phyloP scores from a whole-genome alignment of 371 early-diverging fungal species.

The Mucor indicus region DNA sequence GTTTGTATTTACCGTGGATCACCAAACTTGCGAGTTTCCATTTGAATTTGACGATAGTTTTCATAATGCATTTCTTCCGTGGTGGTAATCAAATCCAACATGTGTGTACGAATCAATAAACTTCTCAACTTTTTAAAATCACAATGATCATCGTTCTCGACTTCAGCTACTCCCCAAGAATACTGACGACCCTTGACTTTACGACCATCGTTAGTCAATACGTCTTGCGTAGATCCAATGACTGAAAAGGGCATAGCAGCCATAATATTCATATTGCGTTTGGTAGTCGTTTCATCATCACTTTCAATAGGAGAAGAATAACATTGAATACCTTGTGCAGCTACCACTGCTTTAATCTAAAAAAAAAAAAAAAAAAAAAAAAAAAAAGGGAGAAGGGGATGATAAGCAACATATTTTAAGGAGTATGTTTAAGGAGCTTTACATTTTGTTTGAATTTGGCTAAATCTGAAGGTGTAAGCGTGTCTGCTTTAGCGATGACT shows the following conservation, averaged over 20 bases:
- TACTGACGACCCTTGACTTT: constrained; percentile 87
- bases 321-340: constrained; percentile 73
- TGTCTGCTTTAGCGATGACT: constrained; percentile 93
- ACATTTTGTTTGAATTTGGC: constrained; percentile 78
- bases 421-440: too few relatives aligned
- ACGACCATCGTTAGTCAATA: constrained; percentile 69
- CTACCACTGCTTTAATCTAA: constrained; percentile 74
- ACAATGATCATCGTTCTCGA: constrained; percentile 87
- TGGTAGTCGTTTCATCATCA: constrained; percentile 82
- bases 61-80: constrained; percentile 94
- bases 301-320: constrained; percentile 80
- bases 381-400: background rate
- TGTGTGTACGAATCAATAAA: constrained; percentile 90
- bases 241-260: constrained; percentile 93
- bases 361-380: background rate
- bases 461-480: constrained; percentile 81
- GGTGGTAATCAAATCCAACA: constrained; percentile 87
- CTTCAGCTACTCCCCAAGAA: constrained; percentile 93
- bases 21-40: constrained; percentile 81
- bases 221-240: constrained; percentile 89
- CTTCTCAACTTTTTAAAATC: constrained; percentile 94
- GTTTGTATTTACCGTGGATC: constrained; percentile 72
- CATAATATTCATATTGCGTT: constrained; percentile 81
- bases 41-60: constrained; percentile 77
- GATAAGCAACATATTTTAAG: background rate